phyloP scores from a whole-genome alignment of 1,284 basidiomycete genomes.

The Leccinum subrobustum region DNA sequence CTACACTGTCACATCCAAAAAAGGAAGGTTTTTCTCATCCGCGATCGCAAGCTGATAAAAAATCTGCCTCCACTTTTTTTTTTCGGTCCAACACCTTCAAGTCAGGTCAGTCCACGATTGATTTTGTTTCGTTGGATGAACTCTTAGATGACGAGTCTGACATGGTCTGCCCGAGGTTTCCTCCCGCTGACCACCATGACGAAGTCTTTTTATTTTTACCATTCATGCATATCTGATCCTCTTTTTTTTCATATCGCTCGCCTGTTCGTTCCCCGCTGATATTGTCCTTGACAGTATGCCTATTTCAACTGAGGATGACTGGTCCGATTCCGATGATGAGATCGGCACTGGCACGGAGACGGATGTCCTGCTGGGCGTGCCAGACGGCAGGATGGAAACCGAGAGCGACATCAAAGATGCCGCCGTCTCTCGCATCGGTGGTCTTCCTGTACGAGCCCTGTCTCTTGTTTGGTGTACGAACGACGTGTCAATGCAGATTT shows the following conservation, averaged over 20 bases:
- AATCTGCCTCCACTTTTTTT: background rate
- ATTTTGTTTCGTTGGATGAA: conserved; percentile 52
- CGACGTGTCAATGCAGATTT: conserved; percentile 29
- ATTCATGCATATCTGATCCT: conserved; percentile 87
- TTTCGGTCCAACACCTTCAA: conserved; percentile 2
- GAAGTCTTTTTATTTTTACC: conserved; percentile 63
- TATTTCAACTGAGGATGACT: conserved; percentile 49
- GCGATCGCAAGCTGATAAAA: conserved; percentile 11
- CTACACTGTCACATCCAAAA: conserved; percentile 9
- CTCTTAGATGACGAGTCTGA: conserved; percentile 90
- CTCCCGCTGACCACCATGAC: conserved; percentile 56
- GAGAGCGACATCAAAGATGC: conserved; percentile 62
- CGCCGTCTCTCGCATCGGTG: conserved; percentile 82
- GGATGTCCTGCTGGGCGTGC: conserved; percentile 70
- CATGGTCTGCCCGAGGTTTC: conserved; percentile 55
- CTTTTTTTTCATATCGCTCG: conserved; percentile 9
- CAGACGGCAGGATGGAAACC: conserved; percentile 64
- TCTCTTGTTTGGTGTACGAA: conserved; percentile 40
- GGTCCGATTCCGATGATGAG: conserved; percentile 79
- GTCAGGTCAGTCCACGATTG: conserved; percentile 28
- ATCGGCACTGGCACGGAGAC: conserved; percentile 57
- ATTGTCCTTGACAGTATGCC: conserved; percentile 34
- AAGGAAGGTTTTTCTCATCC: conserved; percentile 24
- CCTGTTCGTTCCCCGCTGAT: conserved; percentile 20
- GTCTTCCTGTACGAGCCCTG: conserved; percentile 74